Conservation (phyloP, 139 green algal species). For the Spirogloea muscicola region DNA sequence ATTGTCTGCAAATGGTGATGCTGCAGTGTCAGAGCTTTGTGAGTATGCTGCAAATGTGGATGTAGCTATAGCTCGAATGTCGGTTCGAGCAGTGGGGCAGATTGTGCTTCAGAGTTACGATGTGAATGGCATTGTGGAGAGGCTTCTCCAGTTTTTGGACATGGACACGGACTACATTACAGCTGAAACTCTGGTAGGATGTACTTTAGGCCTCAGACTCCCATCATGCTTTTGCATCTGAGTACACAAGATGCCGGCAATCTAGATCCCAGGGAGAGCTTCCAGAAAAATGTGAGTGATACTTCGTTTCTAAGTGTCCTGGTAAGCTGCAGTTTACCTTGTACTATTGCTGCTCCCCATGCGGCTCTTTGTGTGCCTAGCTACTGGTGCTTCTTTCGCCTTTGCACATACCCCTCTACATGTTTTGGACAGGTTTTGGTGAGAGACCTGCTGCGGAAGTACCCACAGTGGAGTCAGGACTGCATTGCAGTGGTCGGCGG, state of each 20-base stretch:
- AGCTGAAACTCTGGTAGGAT: conserved; percentile 60
- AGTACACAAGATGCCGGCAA: too few species aligned
- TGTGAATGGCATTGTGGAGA: conserved; percentile 80
- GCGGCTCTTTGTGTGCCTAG: too few species aligned
- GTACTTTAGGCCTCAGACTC: not conserved
- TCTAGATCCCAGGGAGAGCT: too few species aligned
- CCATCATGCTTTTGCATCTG: too few species aligned
- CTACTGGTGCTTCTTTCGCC: too few species aligned
- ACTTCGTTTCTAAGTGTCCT: too few species aligned
- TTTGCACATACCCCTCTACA: too few species aligned
- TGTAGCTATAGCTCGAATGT: conserved; percentile 31
- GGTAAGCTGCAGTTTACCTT: too few species aligned
- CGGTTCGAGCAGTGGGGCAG: conserved; percentile 37
- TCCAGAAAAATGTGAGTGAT: too few species aligned
- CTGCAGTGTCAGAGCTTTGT: conserved; percentile 73
- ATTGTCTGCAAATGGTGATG: too few species aligned
- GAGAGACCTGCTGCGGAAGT: conserved; percentile 49
- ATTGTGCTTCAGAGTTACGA: conserved; percentile 59
- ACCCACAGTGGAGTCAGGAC: conserved; percentile 29
- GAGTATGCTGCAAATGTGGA: conserved; percentile 58
- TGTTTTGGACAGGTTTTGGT: conserved; percentile 41
- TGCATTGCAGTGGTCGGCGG: conserved; percentile 27
- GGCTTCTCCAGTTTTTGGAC: conserved; percentile 87
- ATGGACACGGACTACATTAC: conserved; percentile 59
- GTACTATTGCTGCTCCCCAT: too few species aligned